Percentiles rank a stretch among this genome's conserved stretches.
phyloP scores from a whole-genome alignment of 1,284 basidiomycete genomes.

The Tilletia setariae region DNA sequence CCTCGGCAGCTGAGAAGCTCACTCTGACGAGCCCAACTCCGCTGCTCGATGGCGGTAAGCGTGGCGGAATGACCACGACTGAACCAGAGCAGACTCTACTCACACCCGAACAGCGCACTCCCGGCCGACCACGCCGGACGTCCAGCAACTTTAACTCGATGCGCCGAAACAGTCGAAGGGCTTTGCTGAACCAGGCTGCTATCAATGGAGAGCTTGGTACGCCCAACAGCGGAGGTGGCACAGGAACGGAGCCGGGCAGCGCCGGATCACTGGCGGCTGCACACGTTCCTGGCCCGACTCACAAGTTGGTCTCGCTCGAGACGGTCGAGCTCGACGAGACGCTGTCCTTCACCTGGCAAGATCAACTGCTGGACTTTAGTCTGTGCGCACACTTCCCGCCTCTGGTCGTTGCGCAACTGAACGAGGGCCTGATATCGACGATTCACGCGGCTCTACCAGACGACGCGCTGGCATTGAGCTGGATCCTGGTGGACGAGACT shows the following conservation, averaged over 20 bases:
- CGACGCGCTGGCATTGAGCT: constrained; percentile 10
- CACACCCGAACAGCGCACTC: neutral
- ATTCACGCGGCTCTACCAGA: neutral
- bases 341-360: constrained; percentile 29
- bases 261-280: neutral
- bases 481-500: constrained; percentile 29
- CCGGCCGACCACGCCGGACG: neutral
- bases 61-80: neutral
- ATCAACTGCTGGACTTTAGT: constrained; percentile 25
- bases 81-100: constrained; percentile 2
- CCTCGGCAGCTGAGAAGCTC: neutral
- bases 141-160: constrained; percentile 21
- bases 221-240: neutral
- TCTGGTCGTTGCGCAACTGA: constrained; percentile 27
- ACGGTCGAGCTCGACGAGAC: constrained; percentile 13
- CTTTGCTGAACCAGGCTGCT: constrained; percentile 20
- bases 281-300: neutral
- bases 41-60: neutral
- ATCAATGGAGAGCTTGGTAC: neutral
- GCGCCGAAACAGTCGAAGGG: constrained; percentile 16
- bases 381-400: constrained; percentile 23
- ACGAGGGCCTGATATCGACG: neutral
- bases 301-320: constrained; percentile 17
- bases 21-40: constrained; percentile 9
- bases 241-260: neutral